Evolutionary conservation across 208 protist species (phyloP).

Genomic region (Acanthamoeba divionensis): DNA sequence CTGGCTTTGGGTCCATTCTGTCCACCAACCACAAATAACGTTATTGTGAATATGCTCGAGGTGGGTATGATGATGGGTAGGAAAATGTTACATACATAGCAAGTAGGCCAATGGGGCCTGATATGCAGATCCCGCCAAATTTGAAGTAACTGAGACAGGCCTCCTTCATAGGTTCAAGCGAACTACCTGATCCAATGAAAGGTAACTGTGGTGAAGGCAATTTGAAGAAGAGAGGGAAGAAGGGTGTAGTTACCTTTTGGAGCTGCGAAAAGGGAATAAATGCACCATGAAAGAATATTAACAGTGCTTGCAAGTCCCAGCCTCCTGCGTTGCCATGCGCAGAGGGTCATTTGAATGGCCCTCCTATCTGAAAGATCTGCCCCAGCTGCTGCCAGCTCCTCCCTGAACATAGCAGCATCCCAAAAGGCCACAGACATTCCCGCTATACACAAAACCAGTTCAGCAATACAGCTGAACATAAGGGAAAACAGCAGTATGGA

Average conservation of each 20-base stretch:
- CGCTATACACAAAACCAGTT: constrained; percentile 82
- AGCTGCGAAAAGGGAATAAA: constrained; percentile 84
- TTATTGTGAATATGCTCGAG: not conserved
- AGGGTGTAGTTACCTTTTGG: not conserved
- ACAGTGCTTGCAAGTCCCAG: constrained; percentile 83
- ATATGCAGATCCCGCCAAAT: constrained; percentile 83
- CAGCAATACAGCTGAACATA: not conserved
- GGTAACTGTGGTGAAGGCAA: not conserved
- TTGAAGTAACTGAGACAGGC: constrained; percentile 90
- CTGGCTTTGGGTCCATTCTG: not conserved
- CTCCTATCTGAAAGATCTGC: constrained; percentile 78
- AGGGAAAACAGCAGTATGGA: not conserved
- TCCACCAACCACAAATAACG: not conserved
- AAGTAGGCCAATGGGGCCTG: constrained; percentile 85
- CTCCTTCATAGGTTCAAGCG: constrained; percentile 77
- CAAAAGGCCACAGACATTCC: constrained; percentile 76
- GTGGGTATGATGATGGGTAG: not conserved
- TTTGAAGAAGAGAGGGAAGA: not conserved
- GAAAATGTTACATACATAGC: not conserved
- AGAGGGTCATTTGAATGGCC: constrained; percentile 72
- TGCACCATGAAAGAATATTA: constrained; percentile 89
- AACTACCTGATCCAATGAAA: not conserved
- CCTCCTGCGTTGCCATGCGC: constrained; percentile 68
- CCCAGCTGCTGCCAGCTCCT: constrained; percentile 76
- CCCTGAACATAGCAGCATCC: constrained; percentile 72